Evolutionary conservation across 2,329 filamentous ascomycete species (phyloP).

Genomic region (Amphichorda felina): DNA sequence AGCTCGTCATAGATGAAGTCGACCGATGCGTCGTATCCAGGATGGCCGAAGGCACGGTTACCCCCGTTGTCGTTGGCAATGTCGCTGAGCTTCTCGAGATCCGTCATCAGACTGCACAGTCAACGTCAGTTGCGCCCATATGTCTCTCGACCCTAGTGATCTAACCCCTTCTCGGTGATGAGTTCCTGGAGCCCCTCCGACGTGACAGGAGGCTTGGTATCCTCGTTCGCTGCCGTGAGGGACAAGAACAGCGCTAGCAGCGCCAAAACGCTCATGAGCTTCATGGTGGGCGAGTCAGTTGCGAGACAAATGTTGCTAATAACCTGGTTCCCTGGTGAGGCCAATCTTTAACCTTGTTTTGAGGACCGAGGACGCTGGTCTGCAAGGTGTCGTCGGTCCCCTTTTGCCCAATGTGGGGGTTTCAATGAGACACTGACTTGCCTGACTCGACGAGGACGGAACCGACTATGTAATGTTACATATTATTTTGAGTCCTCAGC

Average conservation of each 20-base stretch:
- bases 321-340: too few relatives aligned
- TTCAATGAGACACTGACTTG: too few relatives aligned
- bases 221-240: slow-evolving; percentile 3
- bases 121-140: slow-evolving; percentile 7
- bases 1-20: slow-evolving; percentile 35
- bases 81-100: slow-evolving; percentile 30
- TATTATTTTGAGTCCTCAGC: too few relatives aligned
- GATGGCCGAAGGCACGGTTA: slow-evolving; percentile 39
- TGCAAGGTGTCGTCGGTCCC: too few relatives aligned
- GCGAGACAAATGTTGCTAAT: background rate
- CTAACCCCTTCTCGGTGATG: slow-evolving; percentile 19
- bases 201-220: slow-evolving; percentile 8
- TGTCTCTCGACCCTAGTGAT: slow-evolving; percentile 9
- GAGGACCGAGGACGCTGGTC: too few relatives aligned
- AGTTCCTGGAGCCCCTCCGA: slow-evolving; percentile 26
- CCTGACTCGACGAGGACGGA: too few relatives aligned
- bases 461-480: too few relatives aligned
- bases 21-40: slow-evolving; percentile 35
- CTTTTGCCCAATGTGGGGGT: too few relatives aligned
- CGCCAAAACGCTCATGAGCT: background rate
- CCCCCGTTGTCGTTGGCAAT: slow-evolving; percentile 36
- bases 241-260: background rate
- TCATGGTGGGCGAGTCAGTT: slow-evolving; percentile 1
- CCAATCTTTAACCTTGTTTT: too few relatives aligned
- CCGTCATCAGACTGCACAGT: slow-evolving; percentile 23